These are phyloP conservation scores for Colletotrichum tropicicola DNA, from an alignment of 2,329 filamentous ascomycete genomes.

Conservation along the genomic window DNA sequence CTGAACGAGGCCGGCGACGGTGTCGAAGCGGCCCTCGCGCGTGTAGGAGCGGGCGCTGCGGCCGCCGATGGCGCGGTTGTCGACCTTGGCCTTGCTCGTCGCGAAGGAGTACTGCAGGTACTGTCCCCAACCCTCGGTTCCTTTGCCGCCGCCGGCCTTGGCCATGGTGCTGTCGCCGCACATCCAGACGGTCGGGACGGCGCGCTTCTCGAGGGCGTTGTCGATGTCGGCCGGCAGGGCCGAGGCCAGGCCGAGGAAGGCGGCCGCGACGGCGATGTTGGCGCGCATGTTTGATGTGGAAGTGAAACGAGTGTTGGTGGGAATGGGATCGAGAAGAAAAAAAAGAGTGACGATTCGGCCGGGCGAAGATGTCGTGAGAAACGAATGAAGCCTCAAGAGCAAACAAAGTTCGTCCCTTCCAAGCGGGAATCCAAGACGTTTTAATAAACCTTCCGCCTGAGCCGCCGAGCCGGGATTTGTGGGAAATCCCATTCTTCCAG, in stretches of 20 bases:
- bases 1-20: constrained; percentile 60
- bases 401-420: too few relatives aligned
- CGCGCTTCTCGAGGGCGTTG: constrained; percentile 19
- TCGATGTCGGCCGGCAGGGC: constrained; percentile 31
- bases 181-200: constrained; percentile 56
- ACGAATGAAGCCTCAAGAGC: background rate
- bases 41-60: constrained; percentile 73
- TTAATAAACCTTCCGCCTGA: background rate
- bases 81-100: constrained; percentile 47
- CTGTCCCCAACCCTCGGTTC: constrained; percentile 68
- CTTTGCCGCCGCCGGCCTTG: constrained; percentile 50
- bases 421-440: background rate
- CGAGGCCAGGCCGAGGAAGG: constrained; percentile 22
- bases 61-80: constrained; percentile 72
- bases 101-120: constrained; percentile 61
- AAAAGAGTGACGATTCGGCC: background rate
- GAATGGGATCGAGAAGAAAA: background rate
- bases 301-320: background rate
- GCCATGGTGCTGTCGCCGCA: constrained; percentile 73
- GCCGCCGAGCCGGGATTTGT: background rate
- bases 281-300: constrained; percentile 12
- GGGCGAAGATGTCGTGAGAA: background rate
- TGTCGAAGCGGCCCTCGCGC: constrained; percentile 70
- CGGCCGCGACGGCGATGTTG: constrained; percentile 7
- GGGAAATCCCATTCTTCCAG: constrained; percentile 1